phyloP scores from a whole-genome alignment of 139 green algal genomes.

The Nannochloris sp. region DNA sequence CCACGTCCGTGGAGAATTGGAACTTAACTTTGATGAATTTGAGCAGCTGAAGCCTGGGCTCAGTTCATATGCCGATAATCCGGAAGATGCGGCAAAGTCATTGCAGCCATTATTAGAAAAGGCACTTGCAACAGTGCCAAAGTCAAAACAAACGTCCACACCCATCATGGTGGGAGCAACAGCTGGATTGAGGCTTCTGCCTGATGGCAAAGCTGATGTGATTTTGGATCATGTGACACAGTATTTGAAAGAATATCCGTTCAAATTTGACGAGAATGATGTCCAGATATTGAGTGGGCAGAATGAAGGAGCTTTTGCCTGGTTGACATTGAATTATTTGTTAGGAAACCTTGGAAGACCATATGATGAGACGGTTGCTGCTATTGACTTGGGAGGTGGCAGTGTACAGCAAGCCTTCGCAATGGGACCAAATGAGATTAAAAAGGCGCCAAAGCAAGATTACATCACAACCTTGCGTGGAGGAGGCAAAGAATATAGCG shows the following conservation, averaged over 20 bases:
- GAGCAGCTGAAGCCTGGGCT: slow-evolving; percentile 91
- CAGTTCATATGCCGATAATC: slow-evolving; percentile 68
- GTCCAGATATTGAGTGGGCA: slow-evolving; percentile 59
- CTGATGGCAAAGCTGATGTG: slow-evolving; percentile 69
- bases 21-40: slow-evolving; percentile 78
- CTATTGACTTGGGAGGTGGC: slow-evolving; percentile 78
- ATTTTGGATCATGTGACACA: slow-evolving; percentile 71
- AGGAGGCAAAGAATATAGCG: slow-evolving; percentile 57
- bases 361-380: slow-evolving; percentile 63
- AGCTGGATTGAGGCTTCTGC: slow-evolving; percentile 86
- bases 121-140: slow-evolving; percentile 71
- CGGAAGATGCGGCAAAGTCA: slow-evolving; percentile 57
- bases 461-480: slow-evolving; percentile 62
- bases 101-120: slow-evolving; percentile 74
- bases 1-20: slow-evolving; percentile 29
- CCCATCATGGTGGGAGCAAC: slow-evolving; percentile 82
- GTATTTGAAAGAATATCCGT: slow-evolving; percentile 47
- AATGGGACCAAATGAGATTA: slow-evolving; percentile 41
- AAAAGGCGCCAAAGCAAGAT: slow-evolving; percentile 37
- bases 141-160: slow-evolving; percentile 48
- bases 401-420: slow-evolving; percentile 79
- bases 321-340: slow-evolving; percentile 98
- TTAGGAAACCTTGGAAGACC: slow-evolving; percentile 66
- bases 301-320: slow-evolving; percentile 92
- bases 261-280: slow-evolving; percentile 34